Percentiles rank a stretch among this genome's conserved stretches.
Conservation (phyloP, 306 rosid species). For the Luffa aegyptiaca region DNA sequence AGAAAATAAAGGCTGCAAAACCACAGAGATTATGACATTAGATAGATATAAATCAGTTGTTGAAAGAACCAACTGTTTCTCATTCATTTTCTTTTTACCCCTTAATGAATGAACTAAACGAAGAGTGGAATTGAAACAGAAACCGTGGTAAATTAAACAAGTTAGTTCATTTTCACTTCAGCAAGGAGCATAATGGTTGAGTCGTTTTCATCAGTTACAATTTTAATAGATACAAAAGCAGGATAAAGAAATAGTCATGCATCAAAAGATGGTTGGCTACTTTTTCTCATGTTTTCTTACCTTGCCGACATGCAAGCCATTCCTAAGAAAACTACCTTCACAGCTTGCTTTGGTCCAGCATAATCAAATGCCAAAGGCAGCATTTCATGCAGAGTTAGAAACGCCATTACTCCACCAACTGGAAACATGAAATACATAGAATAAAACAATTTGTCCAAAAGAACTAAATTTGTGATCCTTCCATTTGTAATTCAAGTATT, state of each 20-base stretch:
- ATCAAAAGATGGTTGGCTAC: neutral
- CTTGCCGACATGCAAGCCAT: slow-evolving; percentile 99
- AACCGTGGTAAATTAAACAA: neutral
- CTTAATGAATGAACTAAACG: neutral
- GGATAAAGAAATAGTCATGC: neutral
- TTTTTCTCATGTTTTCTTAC: slow-evolving; percentile 23
- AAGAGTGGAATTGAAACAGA: neutral
- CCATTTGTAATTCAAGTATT: neutral
- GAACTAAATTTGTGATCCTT: neutral
- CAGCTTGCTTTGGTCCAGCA: slow-evolving; percentile 89
- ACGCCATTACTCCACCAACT: slow-evolving; percentile 99
- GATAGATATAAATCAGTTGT: neutral
- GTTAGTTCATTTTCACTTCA: neutral
- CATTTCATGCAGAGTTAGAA: slow-evolving; percentile 91
- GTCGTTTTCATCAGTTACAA: neutral
- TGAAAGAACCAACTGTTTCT: neutral
- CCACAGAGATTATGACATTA: neutral
- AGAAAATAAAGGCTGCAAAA: slow-evolving; percentile 82
- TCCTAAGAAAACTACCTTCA: slow-evolving; percentile 85
- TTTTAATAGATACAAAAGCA: neutral
- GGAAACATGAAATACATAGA: slow-evolving; percentile 10
- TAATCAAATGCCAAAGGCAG: slow-evolving; percentile 88
- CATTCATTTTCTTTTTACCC: neutral
- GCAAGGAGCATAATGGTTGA: neutral
- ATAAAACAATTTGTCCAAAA: neutral